Evolutionary conservation across 164 flowering plant genomes (phyloP), one percentile per base, ranked within the genome.

Genomic region (Piper betle): DNA sequence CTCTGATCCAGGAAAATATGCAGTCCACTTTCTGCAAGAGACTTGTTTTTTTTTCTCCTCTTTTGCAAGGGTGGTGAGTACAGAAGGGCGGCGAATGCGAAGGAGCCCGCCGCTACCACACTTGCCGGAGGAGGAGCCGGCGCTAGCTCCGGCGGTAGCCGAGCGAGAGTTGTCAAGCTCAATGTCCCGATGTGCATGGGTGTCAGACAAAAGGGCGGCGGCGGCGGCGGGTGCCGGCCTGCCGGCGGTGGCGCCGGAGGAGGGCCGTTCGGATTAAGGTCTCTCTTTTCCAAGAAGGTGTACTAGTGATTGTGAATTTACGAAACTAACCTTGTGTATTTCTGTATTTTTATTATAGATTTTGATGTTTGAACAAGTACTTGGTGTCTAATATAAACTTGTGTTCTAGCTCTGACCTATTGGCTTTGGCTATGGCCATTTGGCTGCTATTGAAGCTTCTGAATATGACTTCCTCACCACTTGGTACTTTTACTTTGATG

Each of bases 121-220:
- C 53, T 66, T 66, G 17, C 76, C 61, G 12, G 75, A 71, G 43
- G 76, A 64, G 43, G 72, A 0, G 18, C 46, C 9, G 19, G 37
- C 33, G 37, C 33, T 6, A 37, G 16, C 15, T 17, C 55, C n/a
- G 43, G 64, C 18, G 53, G 62, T 42, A 55, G 67, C 37, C 59
- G 72, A 43, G 69, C 61, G 4, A 74, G 69, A 69, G 85, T 72
- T 4, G 69, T 85, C 84, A 82, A 82, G 38, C 55, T 84, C 82
- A 86, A 80, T 59, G 96, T 84, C 15, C 95, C 91, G 11, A 73
- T 75, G 77, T 85, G 90, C 68, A 80, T 81, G 2, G 86, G 90
- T 9, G 82, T 79, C 57, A 54, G 85, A 40, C 72, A 72, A 17
- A 80, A 77, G 55, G 20, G 52, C 48, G 52, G 8, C 58, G 13